phyloP scores from a whole-genome alignment of 768 basidiomycete genomes.

The Lactifluus subvellereus region DNA sequence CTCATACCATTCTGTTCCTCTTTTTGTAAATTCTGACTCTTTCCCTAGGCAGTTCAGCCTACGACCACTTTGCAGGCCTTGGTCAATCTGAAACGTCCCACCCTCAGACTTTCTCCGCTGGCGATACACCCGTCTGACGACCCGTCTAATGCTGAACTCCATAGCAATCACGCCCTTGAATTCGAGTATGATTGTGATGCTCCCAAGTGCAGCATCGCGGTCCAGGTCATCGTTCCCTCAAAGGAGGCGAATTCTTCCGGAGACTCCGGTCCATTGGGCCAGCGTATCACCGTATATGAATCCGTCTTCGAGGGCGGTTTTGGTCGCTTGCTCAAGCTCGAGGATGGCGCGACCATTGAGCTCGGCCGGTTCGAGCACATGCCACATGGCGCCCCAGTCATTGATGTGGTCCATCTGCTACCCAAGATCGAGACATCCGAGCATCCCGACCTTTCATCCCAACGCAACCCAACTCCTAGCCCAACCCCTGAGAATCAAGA shows the following conservation, averaged over 20 bases:
- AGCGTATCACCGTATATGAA: slow-evolving; percentile 55
- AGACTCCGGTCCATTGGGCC: slow-evolving; percentile 26
- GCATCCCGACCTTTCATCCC: background rate
- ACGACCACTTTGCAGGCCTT: slow-evolving; percentile 93
- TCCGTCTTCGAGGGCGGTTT: slow-evolving; percentile 78
- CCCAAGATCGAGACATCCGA: slow-evolving; percentile 6
- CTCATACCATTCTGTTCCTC: slow-evolving; percentile 16
- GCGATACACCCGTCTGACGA: slow-evolving; percentile 37
- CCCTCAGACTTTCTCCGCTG: slow-evolving; percentile 70
- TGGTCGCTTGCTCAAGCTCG: slow-evolving; percentile 62
- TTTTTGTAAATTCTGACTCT: background rate
- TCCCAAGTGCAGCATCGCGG: slow-evolving; percentile 73
- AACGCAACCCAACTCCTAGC: slow-evolving; percentile 21
- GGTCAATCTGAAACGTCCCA: slow-evolving; percentile 90
- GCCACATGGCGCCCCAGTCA: background rate
- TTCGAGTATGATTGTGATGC: slow-evolving; percentile 93
- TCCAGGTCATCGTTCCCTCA: slow-evolving; percentile 67
- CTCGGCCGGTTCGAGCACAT: slow-evolving; percentile 63
- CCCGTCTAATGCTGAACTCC: slow-evolving; percentile 39
- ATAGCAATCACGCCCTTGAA: slow-evolving; percentile 72
- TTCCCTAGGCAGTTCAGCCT: slow-evolving; percentile 59
- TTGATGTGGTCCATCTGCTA: background rate
- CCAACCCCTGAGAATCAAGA: slow-evolving; percentile 27
- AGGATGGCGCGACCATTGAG: slow-evolving; percentile 76
- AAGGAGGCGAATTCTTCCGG: slow-evolving; percentile 48